Percentiles rank a stretch among this genome's conserved stretches.
These are phyloP conservation scores for Solanum dulcamara DNA, from an alignment of 257 asterid genomes.

Conservation along the genomic window DNA sequence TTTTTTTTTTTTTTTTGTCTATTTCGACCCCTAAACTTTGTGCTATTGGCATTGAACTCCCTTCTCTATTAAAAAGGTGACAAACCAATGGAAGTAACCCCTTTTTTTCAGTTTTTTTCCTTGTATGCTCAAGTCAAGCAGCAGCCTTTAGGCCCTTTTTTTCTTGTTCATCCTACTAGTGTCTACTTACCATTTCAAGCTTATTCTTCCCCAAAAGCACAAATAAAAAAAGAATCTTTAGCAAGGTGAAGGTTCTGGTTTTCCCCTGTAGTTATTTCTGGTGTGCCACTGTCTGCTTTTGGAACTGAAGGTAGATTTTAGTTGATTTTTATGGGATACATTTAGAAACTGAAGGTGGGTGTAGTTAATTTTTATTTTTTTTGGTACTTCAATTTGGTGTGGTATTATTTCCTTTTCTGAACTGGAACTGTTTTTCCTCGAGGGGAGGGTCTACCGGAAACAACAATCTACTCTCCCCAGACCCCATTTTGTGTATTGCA, in stretches of 20 bases:
- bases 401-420: too few relatives aligned
- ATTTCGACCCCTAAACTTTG: background rate
- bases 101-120: background rate
- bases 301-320: background rate
- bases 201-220: background rate
- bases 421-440: background rate
- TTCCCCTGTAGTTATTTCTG: background rate
- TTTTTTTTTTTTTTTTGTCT: too few relatives aligned
- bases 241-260: background rate
- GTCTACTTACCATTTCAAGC: background rate
- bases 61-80: background rate
- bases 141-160: background rate
- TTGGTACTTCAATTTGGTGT: background rate
- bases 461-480: rapidly evolving
- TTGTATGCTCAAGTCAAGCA: background rate
- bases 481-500: background rate
- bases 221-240: background rate
- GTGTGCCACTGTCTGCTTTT: background rate
- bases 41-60: background rate
- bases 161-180: background rate
- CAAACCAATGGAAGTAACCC: background rate
- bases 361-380: background rate
- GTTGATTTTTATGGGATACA: background rate
- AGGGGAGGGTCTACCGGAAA: background rate
- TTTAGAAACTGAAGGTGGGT: background rate